Evolutionary conservation across 768 basidiomycete species (phyloP).

Genomic region (Hortiboletus campestris): DNA sequence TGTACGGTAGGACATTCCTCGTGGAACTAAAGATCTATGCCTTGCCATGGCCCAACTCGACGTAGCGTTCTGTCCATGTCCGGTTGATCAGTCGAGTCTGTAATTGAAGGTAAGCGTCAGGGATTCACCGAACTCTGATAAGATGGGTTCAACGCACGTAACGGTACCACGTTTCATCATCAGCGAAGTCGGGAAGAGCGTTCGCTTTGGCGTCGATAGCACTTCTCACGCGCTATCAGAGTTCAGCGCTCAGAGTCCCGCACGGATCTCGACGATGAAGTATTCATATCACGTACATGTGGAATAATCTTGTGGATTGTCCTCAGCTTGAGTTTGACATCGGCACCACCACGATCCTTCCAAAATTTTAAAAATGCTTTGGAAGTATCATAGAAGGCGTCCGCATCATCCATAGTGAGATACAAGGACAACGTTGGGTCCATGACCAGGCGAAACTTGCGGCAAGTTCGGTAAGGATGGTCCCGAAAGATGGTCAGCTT

Average conservation of each 20-base stretch:
- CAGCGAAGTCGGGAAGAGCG: slow-evolving; percentile 34
- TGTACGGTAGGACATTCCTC: neutral
- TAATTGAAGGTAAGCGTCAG: neutral
- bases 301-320: slow-evolving; percentile 37
- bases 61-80: slow-evolving; percentile 29
- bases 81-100: slow-evolving; percentile 20
- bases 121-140: neutral
- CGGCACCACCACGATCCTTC: slow-evolving; percentile 25
- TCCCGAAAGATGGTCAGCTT: neutral
- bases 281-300: slow-evolving; percentile 32
- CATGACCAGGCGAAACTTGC: slow-evolving; percentile 7
- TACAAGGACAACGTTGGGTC: neutral
- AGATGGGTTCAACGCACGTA: slow-evolving; percentile 19
- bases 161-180: slow-evolving; percentile 36
- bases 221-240: slow-evolving; percentile 33
- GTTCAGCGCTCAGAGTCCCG: neutral
- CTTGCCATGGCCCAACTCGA: slow-evolving; percentile 19
- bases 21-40: neutral
- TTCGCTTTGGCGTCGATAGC: slow-evolving; percentile 25
- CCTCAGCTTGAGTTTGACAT: slow-evolving; percentile 23
- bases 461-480: neutral
- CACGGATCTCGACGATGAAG: neutral
- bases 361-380: slow-evolving; percentile 36
- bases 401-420: slow-evolving; percentile 11
- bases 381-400: slow-evolving; percentile 38